These are phyloP conservation scores for Gliomastix tumulicola DNA, from an alignment of 2,329 filamentous ascomycete species.

Conservation along the genomic window DNA sequence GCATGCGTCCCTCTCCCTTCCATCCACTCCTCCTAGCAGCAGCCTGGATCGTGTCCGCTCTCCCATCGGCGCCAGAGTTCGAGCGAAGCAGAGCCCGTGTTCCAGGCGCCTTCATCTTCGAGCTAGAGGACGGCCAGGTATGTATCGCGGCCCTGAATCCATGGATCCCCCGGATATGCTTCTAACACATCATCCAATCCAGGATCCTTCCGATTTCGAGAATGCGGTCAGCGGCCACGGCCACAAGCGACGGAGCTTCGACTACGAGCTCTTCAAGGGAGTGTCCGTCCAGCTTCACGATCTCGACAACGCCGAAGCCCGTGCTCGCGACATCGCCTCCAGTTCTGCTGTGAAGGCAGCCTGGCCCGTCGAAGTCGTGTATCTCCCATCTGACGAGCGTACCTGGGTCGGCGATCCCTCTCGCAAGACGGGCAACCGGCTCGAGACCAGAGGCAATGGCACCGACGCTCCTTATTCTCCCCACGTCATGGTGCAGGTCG, in stretches of 20 bases:
- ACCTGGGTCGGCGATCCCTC: conserved; percentile 31
- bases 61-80: too few species aligned
- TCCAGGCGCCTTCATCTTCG: conserved; percentile 12
- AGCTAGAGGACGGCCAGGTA: conserved; percentile 39
- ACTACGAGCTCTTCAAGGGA: conserved; percentile 46
- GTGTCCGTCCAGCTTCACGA: conserved; percentile 46
- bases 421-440: conserved; percentile 6
- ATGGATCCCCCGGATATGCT: background rate
- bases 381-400: conserved; percentile 35
- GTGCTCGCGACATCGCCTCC: conserved; percentile 29
- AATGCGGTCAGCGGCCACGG: conserved; percentile 29
- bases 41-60: too few species aligned
- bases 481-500: conserved; percentile 50
- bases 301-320: conserved; percentile 31
- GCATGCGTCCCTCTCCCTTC: too few species aligned
- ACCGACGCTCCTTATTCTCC: conserved; percentile 34
- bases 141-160: conserved; percentile 8
- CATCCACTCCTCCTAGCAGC: too few species aligned
- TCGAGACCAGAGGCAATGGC: conserved; percentile 10
- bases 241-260: conserved; percentile 37
- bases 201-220: conserved; percentile 35
- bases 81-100: too few species aligned
- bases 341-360: conserved; percentile 39
- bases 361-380: conserved; percentile 39
- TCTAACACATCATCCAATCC: conserved; percentile 3